These are phyloP conservation scores for Tuber calosporum DNA, from an alignment of 495 filamentous ascomycete species.

Conservation along the genomic window DNA sequence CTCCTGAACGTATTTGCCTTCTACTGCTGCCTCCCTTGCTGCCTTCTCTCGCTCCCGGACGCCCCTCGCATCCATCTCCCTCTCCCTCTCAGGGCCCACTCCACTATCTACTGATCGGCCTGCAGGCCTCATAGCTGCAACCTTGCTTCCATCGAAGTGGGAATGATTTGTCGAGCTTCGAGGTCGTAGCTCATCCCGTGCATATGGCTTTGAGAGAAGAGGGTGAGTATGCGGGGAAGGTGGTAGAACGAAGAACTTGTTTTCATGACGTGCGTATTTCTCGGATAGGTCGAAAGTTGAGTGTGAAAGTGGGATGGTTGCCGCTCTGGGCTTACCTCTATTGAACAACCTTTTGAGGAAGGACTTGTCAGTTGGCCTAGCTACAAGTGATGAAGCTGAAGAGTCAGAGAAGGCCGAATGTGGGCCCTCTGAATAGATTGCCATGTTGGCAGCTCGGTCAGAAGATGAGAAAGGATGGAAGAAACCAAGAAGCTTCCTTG, in stretches of 20 bases:
- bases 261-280: conserved; percentile 13
- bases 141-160: conserved; percentile 21
- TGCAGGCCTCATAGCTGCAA: conserved; percentile 12
- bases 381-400: conserved; percentile 10
- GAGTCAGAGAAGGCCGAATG: conserved; percentile 28
- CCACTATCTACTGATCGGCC: background rate
- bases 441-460: background rate
- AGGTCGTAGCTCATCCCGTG: conserved; percentile 37
- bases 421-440: conserved; percentile 22
- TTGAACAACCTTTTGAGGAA: conserved; percentile 36
- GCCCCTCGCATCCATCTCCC: conserved; percentile 26
- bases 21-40: conserved; percentile 25
- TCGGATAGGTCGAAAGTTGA: conserved; percentile 16
- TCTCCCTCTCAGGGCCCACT: conserved; percentile 13
- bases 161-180: conserved; percentile 30
- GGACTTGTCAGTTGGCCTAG: conserved; percentile 28
- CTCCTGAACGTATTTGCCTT: conserved; percentile 38
- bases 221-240: conserved; percentile 40
- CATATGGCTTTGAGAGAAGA: conserved; percentile 37
- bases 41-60: conserved; percentile 27
- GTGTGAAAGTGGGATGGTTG: conserved; percentile 6
- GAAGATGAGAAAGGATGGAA: background rate
- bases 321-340: conserved; percentile 21
- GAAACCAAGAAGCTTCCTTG: background rate
- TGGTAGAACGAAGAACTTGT: conserved; percentile 17